Evolutionary conservation across 2,329 filamentous ascomycete species (phyloP).

Genomic region (Tolypocladium capitatum): DNA sequence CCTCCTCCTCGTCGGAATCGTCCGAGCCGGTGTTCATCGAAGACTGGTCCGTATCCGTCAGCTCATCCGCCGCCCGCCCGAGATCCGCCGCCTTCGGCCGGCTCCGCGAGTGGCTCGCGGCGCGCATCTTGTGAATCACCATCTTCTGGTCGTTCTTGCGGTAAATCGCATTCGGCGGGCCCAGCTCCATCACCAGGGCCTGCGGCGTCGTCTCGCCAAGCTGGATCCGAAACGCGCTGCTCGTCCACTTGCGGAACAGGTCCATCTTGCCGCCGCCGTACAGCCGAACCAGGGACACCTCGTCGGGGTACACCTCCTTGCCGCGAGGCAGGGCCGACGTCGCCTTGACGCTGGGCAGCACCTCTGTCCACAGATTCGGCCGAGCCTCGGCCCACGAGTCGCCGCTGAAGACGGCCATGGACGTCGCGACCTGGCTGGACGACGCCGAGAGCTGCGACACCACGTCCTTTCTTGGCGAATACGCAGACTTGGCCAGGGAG

Average conservation of each 20-base stretch:
- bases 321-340: slow-evolving; percentile 55
- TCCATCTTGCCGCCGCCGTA: slow-evolving; percentile 69
- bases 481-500: slow-evolving; percentile 58
- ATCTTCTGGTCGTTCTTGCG: slow-evolving; percentile 81
- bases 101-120: slow-evolving; percentile 35
- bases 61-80: slow-evolving; percentile 39
- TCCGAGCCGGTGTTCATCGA: slow-evolving; percentile 60
- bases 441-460: slow-evolving; percentile 74
- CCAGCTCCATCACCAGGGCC: slow-evolving; percentile 79
- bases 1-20: slow-evolving; percentile 44
- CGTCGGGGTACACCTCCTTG: slow-evolving; percentile 73
- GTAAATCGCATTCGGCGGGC: slow-evolving; percentile 88
- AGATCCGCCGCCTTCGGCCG: slow-evolving; percentile 30
- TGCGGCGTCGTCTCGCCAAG: slow-evolving; percentile 84
- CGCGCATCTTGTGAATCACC: slow-evolving; percentile 62
- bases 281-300: slow-evolving; percentile 69
- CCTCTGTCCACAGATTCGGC: slow-evolving; percentile 60
- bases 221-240: slow-evolving; percentile 53
- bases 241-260: slow-evolving; percentile 58
- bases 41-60: slow-evolving; percentile 62
- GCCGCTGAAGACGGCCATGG: slow-evolving; percentile 85
- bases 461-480: slow-evolving; percentile 66
- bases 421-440: slow-evolving; percentile 60
- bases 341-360: slow-evolving; percentile 60
- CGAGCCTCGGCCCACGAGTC: slow-evolving; percentile 82